A percentile compares a stretch with the other conserved stretches of the same genome.
Evolutionary conservation across 495 filamentous ascomycete species (phyloP).

Genomic region (Aspergillus taichungensis): DNA sequence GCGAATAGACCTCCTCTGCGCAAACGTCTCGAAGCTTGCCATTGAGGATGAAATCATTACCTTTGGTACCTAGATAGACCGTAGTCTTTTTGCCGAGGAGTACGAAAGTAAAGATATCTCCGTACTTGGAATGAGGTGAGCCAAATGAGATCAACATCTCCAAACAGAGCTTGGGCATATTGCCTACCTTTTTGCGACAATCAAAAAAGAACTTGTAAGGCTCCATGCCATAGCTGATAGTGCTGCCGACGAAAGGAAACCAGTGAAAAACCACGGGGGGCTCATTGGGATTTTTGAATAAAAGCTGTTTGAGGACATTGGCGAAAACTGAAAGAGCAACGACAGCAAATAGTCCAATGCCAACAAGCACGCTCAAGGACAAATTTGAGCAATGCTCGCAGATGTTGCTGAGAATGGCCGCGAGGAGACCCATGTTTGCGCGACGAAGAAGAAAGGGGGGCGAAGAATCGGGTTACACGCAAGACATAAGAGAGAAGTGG

Average conservation of each 20-base stretch:
- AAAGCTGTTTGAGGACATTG: constrained; percentile 62
- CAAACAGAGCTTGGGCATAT: not conserved
- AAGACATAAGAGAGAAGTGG: too few relatives aligned
- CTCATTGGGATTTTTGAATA: constrained; percentile 57
- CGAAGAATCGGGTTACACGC: not conserved
- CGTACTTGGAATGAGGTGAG: constrained; percentile 36
- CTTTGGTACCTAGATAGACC: constrained; percentile 52
- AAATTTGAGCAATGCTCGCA: constrained; percentile 33
- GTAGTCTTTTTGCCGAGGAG: constrained; percentile 56
- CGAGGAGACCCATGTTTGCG: constrained; percentile 30
- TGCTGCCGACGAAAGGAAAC: constrained; percentile 55
- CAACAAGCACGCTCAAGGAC: constrained; percentile 23
- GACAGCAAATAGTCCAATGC: constrained; percentile 20
- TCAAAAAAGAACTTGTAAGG: constrained; percentile 53
- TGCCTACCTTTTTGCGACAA: constrained; percentile 43
- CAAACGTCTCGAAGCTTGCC: constrained; percentile 53
- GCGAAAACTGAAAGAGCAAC: constrained; percentile 32
- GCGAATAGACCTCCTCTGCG: constrained; percentile 56
- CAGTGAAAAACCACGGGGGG: constrained; percentile 59
- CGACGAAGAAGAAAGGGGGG: constrained; percentile 1
- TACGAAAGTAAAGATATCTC: constrained; percentile 57
- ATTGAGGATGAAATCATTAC: constrained; percentile 57
- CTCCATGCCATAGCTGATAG: constrained; percentile 56
- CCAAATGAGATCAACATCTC: not conserved
- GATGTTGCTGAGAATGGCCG: constrained; percentile 26